A percentile compares a stretch with the other conserved stretches of the same genome.
Evolutionary conservation across 2,329 filamentous ascomycete species (phyloP).

Genomic region (Akanthomyces dipterigenus): DNA sequence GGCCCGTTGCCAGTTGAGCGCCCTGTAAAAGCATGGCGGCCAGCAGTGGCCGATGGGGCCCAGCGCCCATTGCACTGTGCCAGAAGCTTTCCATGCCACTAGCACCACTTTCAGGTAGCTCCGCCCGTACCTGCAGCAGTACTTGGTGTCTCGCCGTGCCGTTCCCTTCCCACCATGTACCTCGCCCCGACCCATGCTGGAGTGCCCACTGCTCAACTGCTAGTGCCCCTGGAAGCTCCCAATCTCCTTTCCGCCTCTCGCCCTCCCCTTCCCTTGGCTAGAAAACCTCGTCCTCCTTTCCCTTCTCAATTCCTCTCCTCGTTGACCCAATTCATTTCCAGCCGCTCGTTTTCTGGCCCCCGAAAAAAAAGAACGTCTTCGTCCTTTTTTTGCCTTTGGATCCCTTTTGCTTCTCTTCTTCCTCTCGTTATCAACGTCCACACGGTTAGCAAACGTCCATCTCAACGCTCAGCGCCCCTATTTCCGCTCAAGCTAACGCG

Average conservation of each 20-base stretch:
- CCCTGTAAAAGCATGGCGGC: not conserved
- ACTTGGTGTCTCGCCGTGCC: too few species aligned
- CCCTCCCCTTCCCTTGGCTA: not conserved
- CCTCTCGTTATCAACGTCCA: conserved; percentile 2
- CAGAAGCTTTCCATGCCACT: too few species aligned
- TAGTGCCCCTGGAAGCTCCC: not conserved
- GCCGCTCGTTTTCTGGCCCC: conserved; percentile 12
- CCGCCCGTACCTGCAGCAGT: too few species aligned
- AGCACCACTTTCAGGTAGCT: too few species aligned
- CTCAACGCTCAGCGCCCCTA: not conserved
- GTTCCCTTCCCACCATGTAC: not conserved
- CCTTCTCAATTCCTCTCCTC: not conserved
- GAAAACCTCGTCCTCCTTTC: conserved; percentile 11
- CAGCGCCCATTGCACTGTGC: not conserved
- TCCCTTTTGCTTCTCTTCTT: not conserved
- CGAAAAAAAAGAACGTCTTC: not conserved
- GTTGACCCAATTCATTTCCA: conserved; percentile 10
- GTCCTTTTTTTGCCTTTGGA: not conserved
- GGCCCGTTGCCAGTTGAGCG: not conserved
- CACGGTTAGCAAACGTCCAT: not conserved
- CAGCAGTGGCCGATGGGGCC: not conserved
- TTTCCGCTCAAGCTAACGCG: not conserved
- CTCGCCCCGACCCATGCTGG: not conserved
- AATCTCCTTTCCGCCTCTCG: conserved; percentile 2
- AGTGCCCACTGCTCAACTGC: not conserved